A percentile compares a stretch with the other conserved stretches of the same genome.
Evolutionary conservation across 345 rosid species (phyloP).

Genomic region (Arabis hirsuta): DNA sequence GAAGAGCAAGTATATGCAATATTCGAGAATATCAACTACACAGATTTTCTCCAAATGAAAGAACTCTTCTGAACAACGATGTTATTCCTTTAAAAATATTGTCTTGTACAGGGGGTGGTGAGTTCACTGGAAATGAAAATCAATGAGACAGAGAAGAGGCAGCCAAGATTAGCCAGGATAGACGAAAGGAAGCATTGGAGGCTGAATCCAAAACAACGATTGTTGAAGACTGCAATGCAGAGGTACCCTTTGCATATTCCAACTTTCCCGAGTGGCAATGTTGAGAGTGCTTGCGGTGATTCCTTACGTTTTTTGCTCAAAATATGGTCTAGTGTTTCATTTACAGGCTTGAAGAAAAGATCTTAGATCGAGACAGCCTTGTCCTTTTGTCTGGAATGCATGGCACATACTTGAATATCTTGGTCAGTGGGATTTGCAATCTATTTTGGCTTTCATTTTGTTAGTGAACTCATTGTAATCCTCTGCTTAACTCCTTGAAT

Average conservation of each 20-base stretch:
- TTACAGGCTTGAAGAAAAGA: slow-evolving; percentile 88
- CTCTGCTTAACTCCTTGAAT: too few relatives aligned
- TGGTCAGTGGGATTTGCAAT: too few relatives aligned
- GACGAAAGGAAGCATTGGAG: slow-evolving; percentile 88
- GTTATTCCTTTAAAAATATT: not conserved
- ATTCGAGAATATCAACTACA: slow-evolving; percentile 1
- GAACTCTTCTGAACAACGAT: too few relatives aligned
- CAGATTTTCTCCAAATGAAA: slow-evolving; percentile 15
- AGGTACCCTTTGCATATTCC: slow-evolving; percentile 51
- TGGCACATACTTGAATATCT: too few relatives aligned
- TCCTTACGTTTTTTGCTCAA: slow-evolving; percentile 3
- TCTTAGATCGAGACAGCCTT: too few relatives aligned
- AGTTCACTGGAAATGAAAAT: slow-evolving; percentile 83
- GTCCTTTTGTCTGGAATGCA: too few relatives aligned
- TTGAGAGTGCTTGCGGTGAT: slow-evolving; percentile 11
- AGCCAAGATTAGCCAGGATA: slow-evolving; percentile 81
- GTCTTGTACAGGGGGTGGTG: slow-evolving; percentile 67
- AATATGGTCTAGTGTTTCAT: slow-evolving; percentile 31
- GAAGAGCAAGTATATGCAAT: slow-evolving; percentile 14
- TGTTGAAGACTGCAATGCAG: slow-evolving; percentile 90
- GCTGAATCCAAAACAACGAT: slow-evolving; percentile 83
- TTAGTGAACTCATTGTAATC: too few relatives aligned
- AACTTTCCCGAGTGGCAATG: slow-evolving; percentile 13
- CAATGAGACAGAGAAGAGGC: slow-evolving; percentile 87
- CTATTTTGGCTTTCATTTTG: too few relatives aligned